phyloP scores from a whole-genome alignment of 441 rosid species.

The Adansonia gregorii region DNA sequence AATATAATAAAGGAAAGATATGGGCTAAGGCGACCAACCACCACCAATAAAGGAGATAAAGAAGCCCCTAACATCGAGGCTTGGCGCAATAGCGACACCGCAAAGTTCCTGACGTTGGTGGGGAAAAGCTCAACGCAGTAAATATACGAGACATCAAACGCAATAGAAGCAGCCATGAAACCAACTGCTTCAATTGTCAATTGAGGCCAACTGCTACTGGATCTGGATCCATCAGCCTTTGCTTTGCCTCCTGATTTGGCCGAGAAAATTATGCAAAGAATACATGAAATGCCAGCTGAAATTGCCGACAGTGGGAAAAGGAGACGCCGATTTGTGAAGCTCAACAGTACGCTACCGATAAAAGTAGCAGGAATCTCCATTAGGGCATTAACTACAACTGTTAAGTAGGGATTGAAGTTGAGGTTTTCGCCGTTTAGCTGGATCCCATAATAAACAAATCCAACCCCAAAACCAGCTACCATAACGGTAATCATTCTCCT shows the following conservation, averaged over 20 bases:
- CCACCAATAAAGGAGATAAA: constrained; percentile 60
- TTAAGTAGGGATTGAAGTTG: constrained; percentile 55
- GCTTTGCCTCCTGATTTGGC: constrained; percentile 5
- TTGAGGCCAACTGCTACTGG: constrained; percentile 46
- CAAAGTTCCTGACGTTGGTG: constrained; percentile 63
- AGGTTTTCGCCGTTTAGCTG: constrained; percentile 69
- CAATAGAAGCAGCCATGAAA: constrained; percentile 62
- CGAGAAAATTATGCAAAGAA: constrained; percentile 59
- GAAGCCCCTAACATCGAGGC: constrained; percentile 74
- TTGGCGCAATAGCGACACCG: constrained; percentile 63
- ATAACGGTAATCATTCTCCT: constrained; percentile 54
- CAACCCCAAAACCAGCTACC: constrained; percentile 68
- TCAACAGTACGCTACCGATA: constrained; percentile 48
- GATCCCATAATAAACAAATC: constrained; percentile 72
- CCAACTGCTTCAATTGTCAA: constrained; percentile 50
- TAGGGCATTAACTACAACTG: constrained; percentile 58
- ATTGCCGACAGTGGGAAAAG: constrained; percentile 48
- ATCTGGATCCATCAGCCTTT: background rate
- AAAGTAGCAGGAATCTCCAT: constrained; percentile 78
- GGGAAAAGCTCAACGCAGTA: constrained; percentile 71
- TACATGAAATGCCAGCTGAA: constrained; percentile 48
- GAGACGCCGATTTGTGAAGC: constrained; percentile 52
- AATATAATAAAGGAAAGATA: constrained; percentile 53
- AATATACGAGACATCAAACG: constrained; percentile 58
- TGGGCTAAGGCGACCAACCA: constrained; percentile 53